Evolutionary conservation across 225 moss, liverwort and hornwort genomes (phyloP).

Genomic region (Physcomitrellopsis africana): DNA sequence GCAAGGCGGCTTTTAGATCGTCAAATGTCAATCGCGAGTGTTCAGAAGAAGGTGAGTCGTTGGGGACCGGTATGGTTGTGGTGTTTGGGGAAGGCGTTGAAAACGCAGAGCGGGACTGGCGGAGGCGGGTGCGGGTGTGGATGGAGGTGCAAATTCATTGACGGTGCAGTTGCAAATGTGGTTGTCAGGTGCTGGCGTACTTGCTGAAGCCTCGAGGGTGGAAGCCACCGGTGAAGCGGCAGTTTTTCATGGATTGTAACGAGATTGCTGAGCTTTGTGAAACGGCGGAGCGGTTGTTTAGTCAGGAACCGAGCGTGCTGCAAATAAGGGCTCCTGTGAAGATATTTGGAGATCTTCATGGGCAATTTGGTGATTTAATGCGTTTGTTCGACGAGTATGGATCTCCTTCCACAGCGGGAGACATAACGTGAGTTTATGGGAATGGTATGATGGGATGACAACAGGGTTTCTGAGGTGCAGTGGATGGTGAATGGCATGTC

Average conservation of each 20-base stretch:
- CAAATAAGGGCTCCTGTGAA: conserved; percentile 74
- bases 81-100: neutral
- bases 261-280: conserved; percentile 87
- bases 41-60: conserved; percentile 72
- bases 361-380: conserved; percentile 89
- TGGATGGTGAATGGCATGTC: neutral
- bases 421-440: conserved; percentile 64
- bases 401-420: conserved; percentile 83
- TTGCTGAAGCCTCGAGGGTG: conserved; percentile 82
- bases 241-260: conserved; percentile 88
- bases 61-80: neutral
- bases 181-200: conserved; percentile 65
- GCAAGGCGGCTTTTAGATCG: conserved; percentile 73
- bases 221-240: conserved; percentile 85
- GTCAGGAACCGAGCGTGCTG: conserved; percentile 78
- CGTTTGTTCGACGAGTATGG: conserved; percentile 89
- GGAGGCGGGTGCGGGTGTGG: neutral
- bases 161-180: neutral
- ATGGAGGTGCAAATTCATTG: neutral
- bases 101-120: neutral
- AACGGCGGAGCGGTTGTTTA: conserved; percentile 67
- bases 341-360: conserved; percentile 88
- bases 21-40: conserved; percentile 78
- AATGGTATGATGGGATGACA: neutral
- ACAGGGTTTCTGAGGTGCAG: neutral